Conservation (phyloP, 768 basidiomycete genomes). For the Lactarius pseudohatsudake region DNA sequence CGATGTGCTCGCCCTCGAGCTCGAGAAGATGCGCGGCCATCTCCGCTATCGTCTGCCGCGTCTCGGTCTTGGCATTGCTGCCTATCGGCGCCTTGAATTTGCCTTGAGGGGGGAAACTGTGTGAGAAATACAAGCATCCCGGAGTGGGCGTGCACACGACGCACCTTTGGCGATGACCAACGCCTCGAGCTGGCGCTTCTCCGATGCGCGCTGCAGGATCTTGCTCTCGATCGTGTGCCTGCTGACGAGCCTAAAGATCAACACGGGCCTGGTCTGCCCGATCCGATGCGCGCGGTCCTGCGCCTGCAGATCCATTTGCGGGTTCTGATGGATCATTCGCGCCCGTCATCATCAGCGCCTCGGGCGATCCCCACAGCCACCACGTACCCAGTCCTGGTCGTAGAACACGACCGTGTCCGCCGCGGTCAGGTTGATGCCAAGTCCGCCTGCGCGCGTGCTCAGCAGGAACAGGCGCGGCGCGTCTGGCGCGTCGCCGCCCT, state of each 20-base stretch:
- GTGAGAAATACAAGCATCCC: too few species aligned
- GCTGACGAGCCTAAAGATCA: slow-evolving; percentile 85
- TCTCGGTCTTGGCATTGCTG: slow-evolving; percentile 43
- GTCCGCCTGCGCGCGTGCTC: slow-evolving; percentile 75
- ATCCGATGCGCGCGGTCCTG: slow-evolving; percentile 96
- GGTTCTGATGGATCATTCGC: slow-evolving; percentile 52
- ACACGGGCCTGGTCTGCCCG: slow-evolving; percentile 87
- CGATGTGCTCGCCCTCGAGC: slow-evolving; percentile 87
- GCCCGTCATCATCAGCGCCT: background rate
- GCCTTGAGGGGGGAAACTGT: slow-evolving; percentile 41
- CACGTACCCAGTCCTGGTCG: slow-evolving; percentile 83
- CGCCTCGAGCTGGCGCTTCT: slow-evolving; percentile 89
- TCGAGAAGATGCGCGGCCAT: slow-evolving; percentile 75
- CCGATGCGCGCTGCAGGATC: slow-evolving; percentile 84
- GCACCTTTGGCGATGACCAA: slow-evolving; percentile 91
- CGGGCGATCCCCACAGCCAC: slow-evolving; percentile 34
- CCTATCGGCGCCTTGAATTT: slow-evolving; percentile 79
- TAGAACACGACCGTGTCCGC: slow-evolving; percentile 94
- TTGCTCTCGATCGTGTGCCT: slow-evolving; percentile 89
- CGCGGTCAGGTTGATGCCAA: slow-evolving; percentile 78
- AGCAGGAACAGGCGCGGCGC: slow-evolving; percentile 77
- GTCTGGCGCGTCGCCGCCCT: slow-evolving; percentile 56
- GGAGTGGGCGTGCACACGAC: slow-evolving; percentile 4
- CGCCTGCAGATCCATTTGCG: slow-evolving; percentile 96
- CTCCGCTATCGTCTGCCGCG: slow-evolving; percentile 66